Conservation (phyloP, 1,284 basidiomycete genomes). For the Pseudomicrostroma phylloplanum region DNA sequence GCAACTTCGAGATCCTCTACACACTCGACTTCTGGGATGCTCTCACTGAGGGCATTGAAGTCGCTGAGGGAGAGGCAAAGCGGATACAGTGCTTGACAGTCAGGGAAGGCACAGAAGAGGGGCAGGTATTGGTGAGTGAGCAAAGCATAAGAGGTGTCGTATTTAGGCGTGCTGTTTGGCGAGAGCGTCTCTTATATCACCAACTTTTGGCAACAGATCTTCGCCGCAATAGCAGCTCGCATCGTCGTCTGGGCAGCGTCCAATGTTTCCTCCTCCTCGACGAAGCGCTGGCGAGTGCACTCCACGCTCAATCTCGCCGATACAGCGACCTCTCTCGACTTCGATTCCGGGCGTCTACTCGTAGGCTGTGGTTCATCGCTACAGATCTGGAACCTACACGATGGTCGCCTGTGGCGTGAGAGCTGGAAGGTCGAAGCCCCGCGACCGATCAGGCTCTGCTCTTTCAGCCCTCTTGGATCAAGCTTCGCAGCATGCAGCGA, state of each 20-base stretch:
- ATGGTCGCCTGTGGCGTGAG: slow-evolving; percentile 22
- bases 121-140: slow-evolving; percentile 9
- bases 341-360: slow-evolving; percentile 20
- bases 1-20: slow-evolving; percentile 23
- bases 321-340: slow-evolving; percentile 19
- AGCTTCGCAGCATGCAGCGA: slow-evolving; percentile 25
- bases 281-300: slow-evolving; percentile 25
- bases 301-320: slow-evolving; percentile 27
- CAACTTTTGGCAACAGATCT: background rate
- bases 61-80: slow-evolving; percentile 19
- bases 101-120: slow-evolving; percentile 3
- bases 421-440: slow-evolving; percentile 24
- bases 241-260: slow-evolving; percentile 25
- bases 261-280: slow-evolving; percentile 16
- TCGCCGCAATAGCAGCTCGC: slow-evolving; percentile 29
- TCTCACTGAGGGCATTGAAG: slow-evolving; percentile 21
- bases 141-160: slow-evolving; percentile 4
- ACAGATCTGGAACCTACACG: slow-evolving; percentile 23
- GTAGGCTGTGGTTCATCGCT: slow-evolving; percentile 19
- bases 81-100: slow-evolving; percentile 5
- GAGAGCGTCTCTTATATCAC: no score
- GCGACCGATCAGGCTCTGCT: slow-evolving; percentile 17
- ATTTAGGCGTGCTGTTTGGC: no score
- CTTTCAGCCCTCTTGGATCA: slow-evolving; percentile 24
- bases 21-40: slow-evolving; percentile 32